Base-by-base conservation (phyloP, 2,329 filamentous ascomycete genomes). In the Xylaria sp. region DNA sequence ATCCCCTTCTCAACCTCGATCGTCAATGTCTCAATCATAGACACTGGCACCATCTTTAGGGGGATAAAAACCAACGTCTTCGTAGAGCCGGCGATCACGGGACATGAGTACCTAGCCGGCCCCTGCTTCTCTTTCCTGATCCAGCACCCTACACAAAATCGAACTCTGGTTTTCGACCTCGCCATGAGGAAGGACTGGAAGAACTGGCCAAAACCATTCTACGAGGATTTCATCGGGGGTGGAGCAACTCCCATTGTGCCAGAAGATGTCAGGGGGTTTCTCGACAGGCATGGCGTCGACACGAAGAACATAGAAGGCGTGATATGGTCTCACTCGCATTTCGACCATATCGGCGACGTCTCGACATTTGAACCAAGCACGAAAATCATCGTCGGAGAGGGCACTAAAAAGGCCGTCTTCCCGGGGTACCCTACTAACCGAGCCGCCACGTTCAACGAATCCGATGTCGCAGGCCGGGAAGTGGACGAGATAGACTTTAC, bases 11-110 rank as follows among this genome's bases (percentile, higher is more conserved):
- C 78, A 13, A 64, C 71, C 2, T 71, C 76, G 37, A 79, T 74
- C 1, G 78, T 80, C 29, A 65, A 76, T 44, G 75, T 80, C 25
- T 78, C 75, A 29, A 79, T 80, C 70, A 76, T 81, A 62, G 70
- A 80, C 69, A 78, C 75, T 0, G 75, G 71, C 2, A 69, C 71
- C 23, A 70, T 59, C 0, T 65, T 80, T 4, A 72, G 60, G 3
- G 78, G 75, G 12, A 61, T 76, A 23, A 50, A 50, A 2, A 35
- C 74, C 1, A 55, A 27, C 9, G 9, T 66, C 18, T 78, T 81
- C 61, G 18, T 79, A 8, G 70, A 69, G n/a, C 78, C 78, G 2
- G 37, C 65, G 6, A 75, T 80, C 44, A 29, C 60, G 2, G 79
- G 79, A 1, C 75, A 79, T 65, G 74, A 78, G 13, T 76, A 70